phyloP scores from a whole-genome alignment of 2,329 filamentous ascomycete species.

The Ceratocystis cubensis region DNA sequence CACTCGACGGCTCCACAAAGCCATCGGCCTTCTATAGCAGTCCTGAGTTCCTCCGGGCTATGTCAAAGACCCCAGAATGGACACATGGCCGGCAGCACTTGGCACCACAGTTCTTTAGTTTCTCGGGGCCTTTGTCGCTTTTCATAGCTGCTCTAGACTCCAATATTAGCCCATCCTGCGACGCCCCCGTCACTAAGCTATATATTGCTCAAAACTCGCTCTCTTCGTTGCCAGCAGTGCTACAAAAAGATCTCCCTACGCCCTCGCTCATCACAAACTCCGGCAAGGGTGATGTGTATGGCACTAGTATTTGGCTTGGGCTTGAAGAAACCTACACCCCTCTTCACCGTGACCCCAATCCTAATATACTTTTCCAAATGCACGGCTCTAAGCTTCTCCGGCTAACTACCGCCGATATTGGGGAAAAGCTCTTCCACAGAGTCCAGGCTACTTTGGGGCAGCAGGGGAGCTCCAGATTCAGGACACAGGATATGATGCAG shows the following conservation, averaged over 20 bases:
- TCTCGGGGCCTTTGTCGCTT: slow-evolving; percentile 50
- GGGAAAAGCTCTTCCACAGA: slow-evolving; percentile 49
- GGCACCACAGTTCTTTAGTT: slow-evolving; percentile 37
- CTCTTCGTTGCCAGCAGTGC: slow-evolving; percentile 47
- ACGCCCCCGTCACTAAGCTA: slow-evolving; percentile 34
- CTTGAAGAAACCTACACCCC: slow-evolving; percentile 78
- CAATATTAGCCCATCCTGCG: slow-evolving; percentile 28
- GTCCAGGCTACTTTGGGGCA: slow-evolving; percentile 34
- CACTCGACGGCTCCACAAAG: slow-evolving; percentile 11
- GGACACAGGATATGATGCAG: slow-evolving; percentile 84
- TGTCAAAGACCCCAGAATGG: slow-evolving; percentile 6
- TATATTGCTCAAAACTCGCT: slow-evolving; percentile 81
- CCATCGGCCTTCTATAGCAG: slow-evolving; percentile 23
- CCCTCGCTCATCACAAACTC: slow-evolving; percentile 50
- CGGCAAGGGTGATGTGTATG: slow-evolving; percentile 75
- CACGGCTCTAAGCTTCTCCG: slow-evolving; percentile 59
- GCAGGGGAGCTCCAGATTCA: slow-evolving; percentile 39
- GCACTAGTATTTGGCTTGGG: slow-evolving; percentile 78
- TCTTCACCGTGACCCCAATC: slow-evolving; percentile 84
- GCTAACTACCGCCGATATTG: slow-evolving; percentile 53
- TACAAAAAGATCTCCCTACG: slow-evolving; percentile 54
- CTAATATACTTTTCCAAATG: slow-evolving; percentile 81
- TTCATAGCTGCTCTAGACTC: slow-evolving; percentile 46
- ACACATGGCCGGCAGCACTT: background rate
- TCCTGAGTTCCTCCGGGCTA: background rate